Base-by-base conservation (phyloP, 192 early-diverging fungal species). In the Podila verticillata region DNA sequence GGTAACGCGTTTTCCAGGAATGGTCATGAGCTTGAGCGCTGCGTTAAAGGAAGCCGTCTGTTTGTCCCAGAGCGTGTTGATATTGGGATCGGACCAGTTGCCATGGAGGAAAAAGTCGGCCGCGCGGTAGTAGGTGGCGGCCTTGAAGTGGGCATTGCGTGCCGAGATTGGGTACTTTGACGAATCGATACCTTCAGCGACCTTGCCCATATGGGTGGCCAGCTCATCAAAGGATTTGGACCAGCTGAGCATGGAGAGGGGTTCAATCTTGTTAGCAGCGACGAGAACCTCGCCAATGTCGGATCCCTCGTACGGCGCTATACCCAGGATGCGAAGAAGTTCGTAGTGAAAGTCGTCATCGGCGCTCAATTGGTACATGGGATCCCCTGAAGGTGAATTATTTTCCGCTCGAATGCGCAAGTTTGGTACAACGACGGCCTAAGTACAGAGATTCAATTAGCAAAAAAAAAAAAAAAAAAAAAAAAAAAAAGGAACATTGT, bases 71-170 rank as follows among this genome's bases (percentile, higher is more conserved):
- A 68, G 54, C 57, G 66, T 28, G 35, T 68, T 68, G 57, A 68
- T 68, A 31, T 47, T 35, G 66, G 66, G 66, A 59, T 68, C 66
- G 66, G 66, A 68, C 66, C 66, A 68, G 54, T 68, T 59, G 66
- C 66, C 66, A 59, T 68, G 66, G 22, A 68, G 66, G 66, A 59
- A 68, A 68, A 68, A 68, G 57, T 68, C 66, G 31, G 66, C 66
- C 39, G 66, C 31, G 66, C 66, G 66, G 57, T 68, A 68, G 66
- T 68, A 68, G 66, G 66, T 68, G 22, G 66, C 66, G 35, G 66
- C 66, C 66, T 68, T 68, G 66, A 68, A 68, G 66, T 59, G 39
- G 56, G 66, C 66, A 68, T 68, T 68, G 66, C 66, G 66, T 59
- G 66, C 66, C 29, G 66, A 68, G 66, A 59, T 59, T 59, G 66